phyloP scores from a whole-genome alignment of 2,329 filamentous ascomycete genomes.

The Ophiocordyceps sinensis region DNA sequence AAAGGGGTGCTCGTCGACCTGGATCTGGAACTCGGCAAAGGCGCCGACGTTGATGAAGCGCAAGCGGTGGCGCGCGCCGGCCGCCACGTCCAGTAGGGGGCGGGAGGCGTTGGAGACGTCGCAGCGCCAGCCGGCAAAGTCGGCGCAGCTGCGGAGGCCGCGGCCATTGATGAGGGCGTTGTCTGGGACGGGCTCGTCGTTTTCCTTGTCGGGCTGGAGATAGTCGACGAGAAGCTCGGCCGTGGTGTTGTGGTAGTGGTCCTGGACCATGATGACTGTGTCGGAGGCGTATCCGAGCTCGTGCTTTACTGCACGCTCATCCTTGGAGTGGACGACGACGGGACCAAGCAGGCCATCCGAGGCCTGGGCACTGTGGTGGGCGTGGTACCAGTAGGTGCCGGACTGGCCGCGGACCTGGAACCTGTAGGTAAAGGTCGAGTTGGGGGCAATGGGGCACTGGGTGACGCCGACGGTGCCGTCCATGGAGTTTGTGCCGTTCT shows the following conservation, averaged over 20 bases:
- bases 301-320: conserved; percentile 17
- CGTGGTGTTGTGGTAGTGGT: conserved; percentile 54
- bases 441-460: conserved; percentile 52
- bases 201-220: conserved; percentile 36
- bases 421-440: conserved; percentile 48
- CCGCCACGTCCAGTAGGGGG: conserved; percentile 30
- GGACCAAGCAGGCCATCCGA: conserved; percentile 56
- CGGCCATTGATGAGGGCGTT: conserved; percentile 48
- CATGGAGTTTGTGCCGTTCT: conserved; percentile 62
- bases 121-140: conserved; percentile 26
- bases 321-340: conserved; percentile 47
- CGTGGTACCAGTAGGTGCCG: conserved; percentile 47
- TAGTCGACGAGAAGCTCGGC: conserved; percentile 36
- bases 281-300: conserved; percentile 26
- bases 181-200: conserved; percentile 52
- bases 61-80: conserved; percentile 46
- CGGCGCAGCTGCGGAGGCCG: conserved; percentile 17
- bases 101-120: conserved; percentile 22
- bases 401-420: conserved; percentile 44
- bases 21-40: conserved; percentile 58
- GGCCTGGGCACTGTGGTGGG: conserved; percentile 48
- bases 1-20: conserved; percentile 52
- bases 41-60: conserved; percentile 57
- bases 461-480: conserved; percentile 56
- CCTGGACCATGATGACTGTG: conserved; percentile 51